A percentile compares a stretch with the other conserved stretches of the same genome.
Conservation (phyloP, 225 moss, liverwort and hornwort genomes). For the Anthoceros angustus region DNA sequence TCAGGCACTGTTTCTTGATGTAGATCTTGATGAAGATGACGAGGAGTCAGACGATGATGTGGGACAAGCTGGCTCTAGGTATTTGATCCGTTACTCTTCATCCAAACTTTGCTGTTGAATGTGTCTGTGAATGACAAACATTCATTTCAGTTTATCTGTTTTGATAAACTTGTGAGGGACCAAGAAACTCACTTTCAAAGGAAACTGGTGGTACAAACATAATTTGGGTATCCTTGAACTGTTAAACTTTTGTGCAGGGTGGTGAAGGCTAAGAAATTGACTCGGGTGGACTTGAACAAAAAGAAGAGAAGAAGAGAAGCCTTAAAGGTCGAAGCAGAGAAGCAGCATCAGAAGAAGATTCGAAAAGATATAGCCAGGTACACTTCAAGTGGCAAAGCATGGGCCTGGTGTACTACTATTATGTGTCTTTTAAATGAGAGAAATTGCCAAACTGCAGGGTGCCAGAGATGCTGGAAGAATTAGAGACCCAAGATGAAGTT, state of each 20-base stretch:
- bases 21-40: slow-evolving; percentile 23
- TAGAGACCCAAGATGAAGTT: slow-evolving; percentile 37
- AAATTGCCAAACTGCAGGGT: slow-evolving; percentile 14
- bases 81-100: slow-evolving; percentile 5
- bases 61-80: slow-evolving; percentile 12
- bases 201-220: too few species aligned
- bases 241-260: slow-evolving; percentile 15
- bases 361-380: slow-evolving; percentile 61
- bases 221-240: neutral
- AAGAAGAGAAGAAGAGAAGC: slow-evolving; percentile 50
- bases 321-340: slow-evolving; percentile 42
- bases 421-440: neutral
- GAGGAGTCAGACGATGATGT: slow-evolving; percentile 21
- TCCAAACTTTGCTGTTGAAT: slow-evolving; percentile 10
- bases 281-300: slow-evolving; percentile 73
- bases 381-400: neutral
- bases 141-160: slow-evolving; percentile 7
- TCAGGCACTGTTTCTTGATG: slow-evolving; percentile 60
- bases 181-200: too few species aligned
- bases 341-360: slow-evolving; percentile 33
- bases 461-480: slow-evolving; percentile 51
- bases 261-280: slow-evolving; percentile 71
- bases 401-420: neutral
- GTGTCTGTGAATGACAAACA: too few species aligned
- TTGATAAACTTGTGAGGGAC: neutral